Base-by-base conservation (phyloP, 1,284 basidiomycete genomes). In the Apiotrichum sp. region DNA sequence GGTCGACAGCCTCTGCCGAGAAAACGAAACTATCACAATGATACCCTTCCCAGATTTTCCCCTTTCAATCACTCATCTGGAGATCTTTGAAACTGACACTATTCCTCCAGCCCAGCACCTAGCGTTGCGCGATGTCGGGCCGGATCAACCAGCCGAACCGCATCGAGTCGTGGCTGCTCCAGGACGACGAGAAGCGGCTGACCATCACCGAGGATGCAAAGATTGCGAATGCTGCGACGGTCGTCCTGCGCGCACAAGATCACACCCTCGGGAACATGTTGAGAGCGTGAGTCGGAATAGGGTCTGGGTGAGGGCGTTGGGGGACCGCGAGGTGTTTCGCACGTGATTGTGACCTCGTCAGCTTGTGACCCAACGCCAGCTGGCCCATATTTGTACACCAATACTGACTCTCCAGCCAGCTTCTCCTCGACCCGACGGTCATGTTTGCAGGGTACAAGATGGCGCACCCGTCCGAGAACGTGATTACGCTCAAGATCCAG, bases 391-490 rank as follows among this genome's bases (percentile, higher is more conserved):
- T 33, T 22, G 29, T 7, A 35, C 44, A 22, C n/a, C 11, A 5
- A 8, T 33, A 16, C 39, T 51, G 6, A 55, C 57, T 39, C 40
- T 36, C 6, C 74, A 93, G 91, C 8, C 90, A 97, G 82, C 84
- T 96, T 31, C 84, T 95, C 31, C 76, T 85, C 11, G 87, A 88
- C 81, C 86, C 89, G 1, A 81, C 86, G 64, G 85, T 96, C 62
- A 84, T 95, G 58, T 98, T 98, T 72, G 93, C 93, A 3, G 95
- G 95, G 0, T 98, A 98, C 84, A 93, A 93, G 79, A 91, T 95
- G 40, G 93, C 95, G 0, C 95, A 98, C 69, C 95, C 96, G 1
- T 83, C 97, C 16, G 90, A 97, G 62, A 93, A 95, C 7, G 83
- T 92, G 68, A 95, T 98, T 75, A 80, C 88, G 41, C 83, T 98